phyloP scores from a whole-genome alignment of 306 rosid genomes.

The Benincasa hispida region DNA sequence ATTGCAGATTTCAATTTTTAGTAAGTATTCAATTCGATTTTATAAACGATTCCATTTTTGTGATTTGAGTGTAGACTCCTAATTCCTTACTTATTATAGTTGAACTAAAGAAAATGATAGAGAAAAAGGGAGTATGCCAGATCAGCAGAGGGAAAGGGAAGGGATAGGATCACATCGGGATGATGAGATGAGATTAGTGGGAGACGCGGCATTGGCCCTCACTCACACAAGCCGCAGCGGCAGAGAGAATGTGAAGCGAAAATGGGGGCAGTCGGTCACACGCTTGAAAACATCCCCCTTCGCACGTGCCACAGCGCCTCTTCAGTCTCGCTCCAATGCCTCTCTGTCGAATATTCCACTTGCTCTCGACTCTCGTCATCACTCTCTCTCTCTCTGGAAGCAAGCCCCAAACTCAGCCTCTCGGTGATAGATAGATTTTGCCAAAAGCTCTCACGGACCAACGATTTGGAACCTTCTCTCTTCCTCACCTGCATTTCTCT shows the following conservation, averaged over 20 bases:
- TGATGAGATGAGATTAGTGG: not conserved
- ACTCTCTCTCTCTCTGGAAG: not conserved
- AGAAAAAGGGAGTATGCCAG: not conserved
- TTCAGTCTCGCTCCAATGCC: not conserved
- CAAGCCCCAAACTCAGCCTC: constrained; percentile 1
- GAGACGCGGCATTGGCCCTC: not conserved
- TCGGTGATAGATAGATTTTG: not conserved
- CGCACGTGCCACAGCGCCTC: not conserved
- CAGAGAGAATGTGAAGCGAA: not conserved
- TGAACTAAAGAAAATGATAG: too few species aligned
- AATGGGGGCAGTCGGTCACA: constrained; percentile 5
- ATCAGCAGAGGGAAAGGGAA: not conserved
- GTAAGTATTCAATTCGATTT: too few species aligned
- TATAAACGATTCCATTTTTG: too few species aligned
- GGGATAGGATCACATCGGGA: not conserved
- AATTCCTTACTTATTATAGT: too few species aligned
- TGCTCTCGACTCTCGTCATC: not conserved
- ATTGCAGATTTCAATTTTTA: too few species aligned
- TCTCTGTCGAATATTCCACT: constrained; percentile 9
- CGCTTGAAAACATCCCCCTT: not conserved
- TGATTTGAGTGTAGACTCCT: too few species aligned
- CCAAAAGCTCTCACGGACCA: not conserved
- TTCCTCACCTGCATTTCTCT: not conserved
- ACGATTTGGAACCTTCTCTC: not conserved
- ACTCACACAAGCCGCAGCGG: too few species aligned